These are phyloP conservation scores for Meripilus lineatus DNA, from an alignment of 1,284 basidiomycete species.

Conservation along the genomic window DNA sequence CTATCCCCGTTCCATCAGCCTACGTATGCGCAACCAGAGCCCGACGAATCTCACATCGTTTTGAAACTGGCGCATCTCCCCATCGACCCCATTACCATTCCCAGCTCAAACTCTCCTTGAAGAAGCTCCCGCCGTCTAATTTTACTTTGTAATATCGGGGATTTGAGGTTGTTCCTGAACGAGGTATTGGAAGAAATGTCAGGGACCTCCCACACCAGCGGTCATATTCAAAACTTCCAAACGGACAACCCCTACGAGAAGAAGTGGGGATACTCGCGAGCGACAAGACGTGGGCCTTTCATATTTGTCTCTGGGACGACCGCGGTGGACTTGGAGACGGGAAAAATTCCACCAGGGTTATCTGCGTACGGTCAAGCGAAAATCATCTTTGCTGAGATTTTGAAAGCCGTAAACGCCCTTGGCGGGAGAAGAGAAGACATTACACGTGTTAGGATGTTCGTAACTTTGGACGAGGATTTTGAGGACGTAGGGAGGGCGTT, in stretches of 20 bases:
- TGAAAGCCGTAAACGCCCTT: constrained; percentile 34
- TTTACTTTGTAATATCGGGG: too few species aligned
- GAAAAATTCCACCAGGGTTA: constrained; percentile 32
- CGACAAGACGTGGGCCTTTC: constrained; percentile 42
- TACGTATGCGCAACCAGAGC: too few species aligned
- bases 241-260: constrained; percentile 44
- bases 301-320: constrained; percentile 49
- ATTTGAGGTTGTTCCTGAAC: too few species aligned
- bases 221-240: constrained; percentile 20
- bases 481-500: constrained; percentile 39
- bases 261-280: constrained; percentile 44
- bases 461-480: constrained; percentile 34
- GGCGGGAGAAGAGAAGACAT: constrained; percentile 39
- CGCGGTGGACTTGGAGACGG: constrained; percentile 38
- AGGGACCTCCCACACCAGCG: too few species aligned
- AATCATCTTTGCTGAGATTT: constrained; percentile 38
- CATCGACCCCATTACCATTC: too few species aligned
- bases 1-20: too few species aligned
- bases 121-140: too few species aligned
- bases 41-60: too few species aligned
- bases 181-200: too few species aligned
- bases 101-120: too few species aligned
- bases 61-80: too few species aligned
- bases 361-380: constrained; percentile 41
- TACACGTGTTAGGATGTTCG: constrained; percentile 44